Conservation (phyloP, 73 alveolate genomes). For the Paramecium octaurelia region DNA sequence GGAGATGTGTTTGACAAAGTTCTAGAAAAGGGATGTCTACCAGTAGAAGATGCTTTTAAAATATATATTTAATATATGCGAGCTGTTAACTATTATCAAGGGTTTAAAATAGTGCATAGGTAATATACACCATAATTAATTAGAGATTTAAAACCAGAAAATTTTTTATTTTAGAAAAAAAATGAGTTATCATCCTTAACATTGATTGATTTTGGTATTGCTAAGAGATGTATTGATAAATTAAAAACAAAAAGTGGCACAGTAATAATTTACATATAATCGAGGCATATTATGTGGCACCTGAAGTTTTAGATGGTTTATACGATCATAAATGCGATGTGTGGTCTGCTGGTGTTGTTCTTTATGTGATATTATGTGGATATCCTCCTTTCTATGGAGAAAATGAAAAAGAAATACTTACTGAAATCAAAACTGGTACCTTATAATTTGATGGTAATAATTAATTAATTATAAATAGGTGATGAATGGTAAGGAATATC, state of each 20-base stretch:
- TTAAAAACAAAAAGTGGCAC: slow-evolving; percentile 41
- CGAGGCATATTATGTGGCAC: slow-evolving; percentile 77
- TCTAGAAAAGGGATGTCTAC: slow-evolving; percentile 8
- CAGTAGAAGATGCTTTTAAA: slow-evolving; percentile 6
- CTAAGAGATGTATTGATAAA: neutral
- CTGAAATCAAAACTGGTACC: slow-evolving; percentile 41
- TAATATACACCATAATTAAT: neutral
- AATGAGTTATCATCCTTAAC: neutral
- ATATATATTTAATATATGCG: slow-evolving; percentile 7
- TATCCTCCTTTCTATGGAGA: slow-evolving; percentile 94
- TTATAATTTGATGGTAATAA: slow-evolving; percentile 64
- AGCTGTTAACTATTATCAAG: slow-evolving; percentile 33
- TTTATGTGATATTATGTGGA: slow-evolving; percentile 74
- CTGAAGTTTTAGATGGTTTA: slow-evolving; percentile 69
- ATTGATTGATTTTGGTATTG: slow-evolving; percentile 35
- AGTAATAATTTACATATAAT: slow-evolving; percentile 59
- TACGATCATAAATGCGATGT: slow-evolving; percentile 72
- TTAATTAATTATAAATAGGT: slow-evolving; percentile 37
- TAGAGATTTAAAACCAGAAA: slow-evolving; percentile 44
- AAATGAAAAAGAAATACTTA: slow-evolving; percentile 74
- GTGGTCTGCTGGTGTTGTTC: slow-evolving; percentile 81
- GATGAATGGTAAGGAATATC: slow-evolving; percentile 18
- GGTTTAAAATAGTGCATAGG: neutral
- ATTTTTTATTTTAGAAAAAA: slow-evolving; percentile 11
- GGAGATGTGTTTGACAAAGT: slow-evolving; percentile 46